phyloP scores from a whole-genome alignment of 1,284 basidiomycete species.

The Cystobasidium slooffiae region DNA sequence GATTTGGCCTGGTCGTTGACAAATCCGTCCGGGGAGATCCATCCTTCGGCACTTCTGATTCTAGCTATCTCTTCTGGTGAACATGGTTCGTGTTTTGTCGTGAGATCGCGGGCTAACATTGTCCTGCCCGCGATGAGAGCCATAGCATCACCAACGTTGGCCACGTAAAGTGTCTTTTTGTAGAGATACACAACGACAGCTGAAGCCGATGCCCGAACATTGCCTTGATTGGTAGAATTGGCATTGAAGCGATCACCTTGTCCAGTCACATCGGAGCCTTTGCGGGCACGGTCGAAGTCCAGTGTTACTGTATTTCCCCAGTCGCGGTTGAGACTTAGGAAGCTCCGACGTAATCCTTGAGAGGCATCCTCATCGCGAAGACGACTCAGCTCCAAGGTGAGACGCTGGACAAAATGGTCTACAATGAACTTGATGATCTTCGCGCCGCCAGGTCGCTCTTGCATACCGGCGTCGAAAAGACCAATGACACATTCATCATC shows the following conservation, averaged over 20 bases:
- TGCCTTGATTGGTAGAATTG: background rate
- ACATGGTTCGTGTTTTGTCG: conserved; percentile 86
- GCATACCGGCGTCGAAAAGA: conserved; percentile 79
- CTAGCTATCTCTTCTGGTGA: conserved; percentile 81
- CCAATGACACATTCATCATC: conserved; percentile 90
- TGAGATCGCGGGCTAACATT: conserved; percentile 76
- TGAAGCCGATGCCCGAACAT: conserved; percentile 61
- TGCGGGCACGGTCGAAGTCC: conserved; percentile 64
- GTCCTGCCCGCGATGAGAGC: conserved; percentile 82
- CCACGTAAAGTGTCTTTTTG: conserved; percentile 81
- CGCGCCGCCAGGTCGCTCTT: conserved; percentile 61
- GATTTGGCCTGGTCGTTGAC: conserved; percentile 92
- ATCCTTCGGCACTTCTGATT: conserved; percentile 90
- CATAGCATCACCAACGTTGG: conserved; percentile 86
- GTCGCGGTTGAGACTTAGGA: conserved; percentile 79
- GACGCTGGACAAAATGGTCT: conserved; percentile 72
- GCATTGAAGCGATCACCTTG: conserved; percentile 23
- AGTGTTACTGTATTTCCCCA: conserved; percentile 64
- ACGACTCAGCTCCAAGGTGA: conserved; percentile 66
- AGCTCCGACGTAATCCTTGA: conserved; percentile 82
- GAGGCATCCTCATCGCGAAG: conserved; percentile 64
- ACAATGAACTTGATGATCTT: conserved; percentile 72
- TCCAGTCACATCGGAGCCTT: conserved; percentile 68
- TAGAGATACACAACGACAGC: conserved; percentile 86
- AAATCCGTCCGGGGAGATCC: conserved; percentile 90